Evolutionary conservation across 2,329 filamentous ascomycete genomes (phyloP), one percentile per base, ranked within the genome.

Genomic region (Eutypella sp.): DNA sequence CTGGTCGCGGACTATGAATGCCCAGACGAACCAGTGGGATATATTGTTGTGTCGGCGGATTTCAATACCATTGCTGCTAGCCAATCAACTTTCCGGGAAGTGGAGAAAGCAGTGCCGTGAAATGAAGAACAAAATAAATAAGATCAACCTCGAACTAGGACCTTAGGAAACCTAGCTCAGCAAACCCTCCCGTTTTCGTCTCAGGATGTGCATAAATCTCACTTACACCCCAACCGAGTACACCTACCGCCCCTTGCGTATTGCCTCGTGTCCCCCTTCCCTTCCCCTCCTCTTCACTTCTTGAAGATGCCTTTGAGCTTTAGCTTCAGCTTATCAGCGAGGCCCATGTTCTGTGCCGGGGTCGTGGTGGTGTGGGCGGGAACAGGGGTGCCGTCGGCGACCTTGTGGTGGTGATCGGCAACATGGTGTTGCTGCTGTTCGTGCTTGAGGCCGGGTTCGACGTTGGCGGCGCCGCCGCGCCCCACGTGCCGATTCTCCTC

Each of bases 391-490:
- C 54, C 52, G 29, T 61, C 51, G 29, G 54, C 54, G 23, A 54
- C 50, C 42, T 57, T 58, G 44, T 46, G n/a, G n/a, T n/a, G n/a
- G n/a, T n/a, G n/a, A n/a, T n/a, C n/a, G n/a, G n/a, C n/a, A n/a
- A n/a, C n/a, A n/a, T n/a, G 34, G 27, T 33, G 43, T 37, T 50
- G 42, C 45, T 52, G 47, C 40, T 41, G 45, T 45, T 54, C 47
- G 41, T 55, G 45, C 50, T 65, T 56, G 29, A 51, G 55, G 10
- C 59, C 59, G 39, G 67, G 53, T 54, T 74, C 68, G 60, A 74
- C 75, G 61, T 83, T 83, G 42, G 78, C 79, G 9, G 74, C 77
- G 47, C 79, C 79, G 57, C 79, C 79, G 25, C 79, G 78, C 46
- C 80, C 80, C 34, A 72, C 74, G 66, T 83, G 79, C 62, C 71